Base-by-base conservation (phyloP, 1,284 basidiomycete species). In the Phlebopus sp. region DNA sequence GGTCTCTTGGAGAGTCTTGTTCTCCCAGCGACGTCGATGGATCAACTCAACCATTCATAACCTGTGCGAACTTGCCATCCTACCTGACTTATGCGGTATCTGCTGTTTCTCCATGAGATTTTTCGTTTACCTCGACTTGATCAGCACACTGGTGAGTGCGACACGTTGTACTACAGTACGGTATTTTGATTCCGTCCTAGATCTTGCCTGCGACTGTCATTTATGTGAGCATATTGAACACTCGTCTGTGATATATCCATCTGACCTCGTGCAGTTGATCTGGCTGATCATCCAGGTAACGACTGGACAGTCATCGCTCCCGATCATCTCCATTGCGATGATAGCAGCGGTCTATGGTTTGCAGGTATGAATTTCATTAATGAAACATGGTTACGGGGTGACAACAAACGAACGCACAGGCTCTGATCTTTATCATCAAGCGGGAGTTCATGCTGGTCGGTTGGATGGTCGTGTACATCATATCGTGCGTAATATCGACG, bases 21-120 rank as follows among this genome's bases (percentile, higher is more conserved):
- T 97, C 57, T 96, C 92, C n/a, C 94, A 97, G 68, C 82, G 94
- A 64, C 89, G 96, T 72, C 85, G 96, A 49, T 99, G 96, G 97
- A 99, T 99, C 74, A 99, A 99, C 73, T 98, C 96, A 51, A 99
- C 96, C 1, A 81, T 99, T 9, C 96, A 99, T 72, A 99, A 99
- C 66, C 71, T 99, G 46, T 92, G 90, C 62, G 97, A 99, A 71
- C 78, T 99, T 51, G 86, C 95, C 31, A 78, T 95, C 58, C 74
- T 98, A 47, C 88, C 92, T 3, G 92, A 97, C 63, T 73, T 99
- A 30, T 96, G 96, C 64, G 97, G 97, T 2, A 92, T 98, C 72
- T 99, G 95, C 63, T 94, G 90, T 69, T 96, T 98, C 78, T 97
- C 94, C 25, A 97, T 98, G 96, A 81, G 96, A 32, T 96, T 97